Evolutionary conservation across 257 asterid species (phyloP).

Genomic region (Petunia axillaris): DNA sequence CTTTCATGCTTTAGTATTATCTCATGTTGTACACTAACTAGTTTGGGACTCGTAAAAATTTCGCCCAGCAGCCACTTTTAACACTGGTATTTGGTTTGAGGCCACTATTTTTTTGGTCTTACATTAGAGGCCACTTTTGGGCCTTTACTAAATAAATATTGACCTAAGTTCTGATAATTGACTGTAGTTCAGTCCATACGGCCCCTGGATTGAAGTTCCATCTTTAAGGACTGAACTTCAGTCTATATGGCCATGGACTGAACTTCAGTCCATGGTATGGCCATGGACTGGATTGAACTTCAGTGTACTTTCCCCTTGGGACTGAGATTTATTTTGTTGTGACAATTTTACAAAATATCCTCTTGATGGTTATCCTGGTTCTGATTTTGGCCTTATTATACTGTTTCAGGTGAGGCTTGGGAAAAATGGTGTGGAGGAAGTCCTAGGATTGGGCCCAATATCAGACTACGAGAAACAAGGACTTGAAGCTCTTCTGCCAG

Average conservation of each 20-base stretch:
- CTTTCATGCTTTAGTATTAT: background rate
- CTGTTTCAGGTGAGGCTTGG: constrained; percentile 73
- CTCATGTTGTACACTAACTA: background rate
- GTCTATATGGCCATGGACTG: too few relatives aligned
- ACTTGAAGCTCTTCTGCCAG: constrained; percentile 69
- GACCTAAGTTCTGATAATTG: too few relatives aligned
- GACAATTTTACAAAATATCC: background rate
- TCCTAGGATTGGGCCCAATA: constrained; percentile 66
- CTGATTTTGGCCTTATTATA: background rate
- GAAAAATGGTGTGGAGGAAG: constrained; percentile 85
- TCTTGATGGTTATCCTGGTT: background rate
- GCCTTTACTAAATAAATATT: too few relatives aligned
- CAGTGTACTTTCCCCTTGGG: background rate
- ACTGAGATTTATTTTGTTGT: background rate
- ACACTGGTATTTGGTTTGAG: too few relatives aligned
- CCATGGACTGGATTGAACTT: too few relatives aligned
- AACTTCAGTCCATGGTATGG: too few relatives aligned
- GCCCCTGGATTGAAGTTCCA: too few relatives aligned
- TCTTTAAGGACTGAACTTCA: too few relatives aligned
- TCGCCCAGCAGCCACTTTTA: too few relatives aligned
- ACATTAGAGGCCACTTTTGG: too few relatives aligned
- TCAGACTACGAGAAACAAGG: constrained; percentile 77
- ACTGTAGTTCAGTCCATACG: too few relatives aligned
- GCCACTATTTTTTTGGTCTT: too few relatives aligned
- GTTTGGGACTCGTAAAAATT: background rate